These are phyloP conservation scores for Rhododendron kiyosumense DNA, from an alignment of 148 eudicot species.

Conservation along the genomic window DNA sequence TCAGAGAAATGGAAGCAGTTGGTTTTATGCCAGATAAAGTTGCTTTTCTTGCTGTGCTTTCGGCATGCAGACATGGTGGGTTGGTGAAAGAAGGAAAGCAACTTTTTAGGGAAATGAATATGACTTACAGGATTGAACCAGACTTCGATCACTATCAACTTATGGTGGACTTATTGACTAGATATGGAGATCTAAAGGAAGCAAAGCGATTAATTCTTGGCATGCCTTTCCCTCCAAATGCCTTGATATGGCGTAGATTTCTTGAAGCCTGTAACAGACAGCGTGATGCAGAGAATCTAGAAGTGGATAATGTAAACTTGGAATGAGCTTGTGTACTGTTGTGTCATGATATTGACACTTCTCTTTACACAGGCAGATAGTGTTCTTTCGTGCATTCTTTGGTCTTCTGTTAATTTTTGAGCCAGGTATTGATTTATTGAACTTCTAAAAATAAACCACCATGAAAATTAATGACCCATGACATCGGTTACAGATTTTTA, in stretches of 20 bases:
- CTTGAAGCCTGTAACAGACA: conserved; percentile 50
- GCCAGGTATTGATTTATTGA: not conserved
- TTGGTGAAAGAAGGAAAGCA: conserved; percentile 59
- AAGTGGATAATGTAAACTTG: conserved; percentile 7
- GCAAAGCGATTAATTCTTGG: conserved; percentile 51
- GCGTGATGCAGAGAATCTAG: conserved; percentile 9
- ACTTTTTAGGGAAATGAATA: conserved; percentile 47
- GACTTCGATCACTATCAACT: conserved; percentile 64
- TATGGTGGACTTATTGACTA: conserved; percentile 58
- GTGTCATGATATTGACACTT: not conserved
- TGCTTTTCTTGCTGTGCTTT: conserved; percentile 50
- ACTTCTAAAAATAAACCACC: not conserved
- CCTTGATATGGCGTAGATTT: conserved; percentile 56
- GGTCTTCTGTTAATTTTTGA: not conserved
- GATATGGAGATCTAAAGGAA: conserved; percentile 60
- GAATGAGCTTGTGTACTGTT: not conserved
- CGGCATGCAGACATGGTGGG: conserved; percentile 75
- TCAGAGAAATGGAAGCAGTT: conserved; percentile 49
- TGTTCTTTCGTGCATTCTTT: not conserved
- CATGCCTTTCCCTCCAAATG: conserved; percentile 66
- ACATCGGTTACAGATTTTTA: not conserved
- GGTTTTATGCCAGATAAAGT: conserved; percentile 55
- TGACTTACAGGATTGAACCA: conserved; percentile 46
- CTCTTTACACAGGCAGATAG: not conserved
- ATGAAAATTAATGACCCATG: not conserved